Evolutionary conservation across 169 alveolate species (phyloP).

Genomic region (Cryptosporidium baileyi): DNA sequence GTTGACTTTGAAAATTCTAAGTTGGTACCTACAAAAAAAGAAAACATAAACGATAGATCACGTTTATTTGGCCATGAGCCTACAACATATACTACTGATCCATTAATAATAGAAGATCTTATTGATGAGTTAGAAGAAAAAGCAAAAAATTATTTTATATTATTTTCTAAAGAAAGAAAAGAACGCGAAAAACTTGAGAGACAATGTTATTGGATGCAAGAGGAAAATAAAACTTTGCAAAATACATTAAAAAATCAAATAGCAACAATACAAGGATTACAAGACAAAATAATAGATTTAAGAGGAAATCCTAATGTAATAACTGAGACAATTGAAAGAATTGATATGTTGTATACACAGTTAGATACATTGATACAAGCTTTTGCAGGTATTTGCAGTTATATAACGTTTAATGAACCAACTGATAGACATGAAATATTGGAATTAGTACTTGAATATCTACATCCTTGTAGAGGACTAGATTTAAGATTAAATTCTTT

Average conservation of each 20-base stretch:
- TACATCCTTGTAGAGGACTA: constrained; percentile 85
- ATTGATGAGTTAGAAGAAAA: constrained; percentile 82
- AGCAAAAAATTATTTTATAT: constrained; percentile 80
- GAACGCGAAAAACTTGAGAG: constrained; percentile 78
- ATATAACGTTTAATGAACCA: constrained; percentile 78
- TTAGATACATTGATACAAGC: constrained; percentile 86
- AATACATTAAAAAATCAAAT: constrained; percentile 75
- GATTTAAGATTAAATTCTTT: constrained; percentile 82
- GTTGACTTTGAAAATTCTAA: not conserved
- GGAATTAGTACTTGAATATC: constrained; percentile 80
- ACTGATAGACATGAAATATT: constrained; percentile 74
- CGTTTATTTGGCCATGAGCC: constrained; percentile 58
- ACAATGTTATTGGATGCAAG: constrained; percentile 79
- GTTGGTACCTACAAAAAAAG: not conserved
- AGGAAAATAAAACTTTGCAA: constrained; percentile 77
- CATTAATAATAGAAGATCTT: constrained; percentile 79
- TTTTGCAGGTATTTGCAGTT: constrained; percentile 86
- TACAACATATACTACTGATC: constrained; percentile 31
- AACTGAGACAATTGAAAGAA: constrained; percentile 82
- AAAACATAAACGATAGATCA: constrained; percentile 4
- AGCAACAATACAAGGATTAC: constrained; percentile 75
- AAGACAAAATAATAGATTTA: constrained; percentile 78
- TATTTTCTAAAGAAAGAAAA: constrained; percentile 81
- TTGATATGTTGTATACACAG: constrained; percentile 83
- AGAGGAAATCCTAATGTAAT: constrained; percentile 81